phyloP scores from a whole-genome alignment of 257 asterid genomes.

The Nicotiana paniculata region DNA sequence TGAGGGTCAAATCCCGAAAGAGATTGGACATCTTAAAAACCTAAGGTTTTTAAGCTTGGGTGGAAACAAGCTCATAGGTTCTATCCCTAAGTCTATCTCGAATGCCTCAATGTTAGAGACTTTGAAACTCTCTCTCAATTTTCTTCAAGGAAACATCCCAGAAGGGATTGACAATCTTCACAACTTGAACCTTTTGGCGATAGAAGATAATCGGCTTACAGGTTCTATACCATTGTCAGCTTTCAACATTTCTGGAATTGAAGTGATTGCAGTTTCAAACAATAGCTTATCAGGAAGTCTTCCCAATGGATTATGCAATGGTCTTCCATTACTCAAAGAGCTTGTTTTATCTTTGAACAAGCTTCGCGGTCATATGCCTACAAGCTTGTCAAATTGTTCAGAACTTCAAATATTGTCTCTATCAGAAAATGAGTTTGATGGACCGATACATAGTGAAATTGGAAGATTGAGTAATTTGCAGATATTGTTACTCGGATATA shows the following conservation, averaged over 20 bases:
- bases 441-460: background rate
- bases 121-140: background rate
- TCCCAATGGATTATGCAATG: background rate
- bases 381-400: background rate
- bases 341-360: background rate
- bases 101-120: background rate
- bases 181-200: background rate
- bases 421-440: no score
- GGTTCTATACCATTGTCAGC: background rate
- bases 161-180: conserved; percentile 10
- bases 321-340: background rate
- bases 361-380: background rate
- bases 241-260: background rate
- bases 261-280: background rate
- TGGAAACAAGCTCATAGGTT: background rate
- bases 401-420: no score
- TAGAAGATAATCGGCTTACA: conserved; percentile 4
- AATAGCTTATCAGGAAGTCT: background rate
- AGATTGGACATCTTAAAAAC: background rate
- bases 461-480: no score
- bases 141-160: background rate
- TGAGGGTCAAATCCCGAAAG: conserved; percentile 5
- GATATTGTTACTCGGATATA: background rate
- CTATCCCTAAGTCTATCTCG: background rate
- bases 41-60: background rate